Base-by-base conservation (phyloP, 1,284 basidiomycete species). In the Papiliotrema terrestris region DNA sequence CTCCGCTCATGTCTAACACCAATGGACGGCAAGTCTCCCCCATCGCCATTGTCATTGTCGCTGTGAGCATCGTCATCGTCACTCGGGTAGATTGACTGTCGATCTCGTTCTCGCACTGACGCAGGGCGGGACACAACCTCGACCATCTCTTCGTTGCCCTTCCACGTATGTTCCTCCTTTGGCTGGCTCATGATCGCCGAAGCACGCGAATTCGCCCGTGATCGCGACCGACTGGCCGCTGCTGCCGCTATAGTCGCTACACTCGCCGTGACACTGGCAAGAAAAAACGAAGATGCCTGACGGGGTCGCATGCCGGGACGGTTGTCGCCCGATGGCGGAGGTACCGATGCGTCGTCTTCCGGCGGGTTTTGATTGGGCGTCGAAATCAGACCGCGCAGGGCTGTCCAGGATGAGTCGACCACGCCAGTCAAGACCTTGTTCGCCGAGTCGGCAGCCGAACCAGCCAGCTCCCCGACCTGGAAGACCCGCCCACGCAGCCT, bases 351-450 rank as follows among this genome's bases (percentile, higher is more conserved):
- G 41, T 46, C 56, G 20, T 76, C 2, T 76, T 78, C 8, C 80
- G 74, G 25, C 15, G n/a, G 48, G 20, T 43, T 45, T 2, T 55
- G 53, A 22, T 62, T 62, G 19, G 62, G 60, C 1, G 65, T 63
- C 8, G 68, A 58, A 42, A 78, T 74, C 19, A 93, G 78, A 0
- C 88, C 85, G 17, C 87, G 82, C 2, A 92, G 79, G 45, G 91
- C 87, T 11, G 87, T 87, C 74, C 92, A 84, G 13, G 83, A 89
- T 1, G 88, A 84, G 68, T 92, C 91, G 49, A 93, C 86, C 38
- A 93, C 90, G 20, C 89, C 90, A 1, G 81, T 85, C 51, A 92
- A 56, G 44, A 91, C 88, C 69, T 90, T 91, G 72, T 89, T 90
- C 14, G 91, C 90, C 0, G 87, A 87, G 11, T 84, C 88, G 1